Evolutionary conservation across 169 alveolate genomes (phyloP), one percentile per base, ranked within the genome.

Genomic region (Eimeria necatrix): DNA sequence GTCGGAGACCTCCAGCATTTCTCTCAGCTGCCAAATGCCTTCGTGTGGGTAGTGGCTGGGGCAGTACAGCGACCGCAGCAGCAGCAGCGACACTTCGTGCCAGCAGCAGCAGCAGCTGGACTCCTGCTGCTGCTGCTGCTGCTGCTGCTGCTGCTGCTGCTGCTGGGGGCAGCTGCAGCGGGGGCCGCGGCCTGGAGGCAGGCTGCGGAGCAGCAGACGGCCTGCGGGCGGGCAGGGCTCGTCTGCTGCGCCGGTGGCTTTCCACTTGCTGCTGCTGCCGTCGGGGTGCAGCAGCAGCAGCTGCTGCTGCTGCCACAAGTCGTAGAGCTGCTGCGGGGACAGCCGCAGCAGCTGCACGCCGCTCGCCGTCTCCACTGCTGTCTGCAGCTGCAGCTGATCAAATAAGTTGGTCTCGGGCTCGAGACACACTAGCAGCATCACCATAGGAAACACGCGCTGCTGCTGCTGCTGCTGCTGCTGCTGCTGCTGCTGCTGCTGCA

Each of bases 21-120:
- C 98, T 41, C 98, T 41, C 46, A 96, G 94, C 53, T 53, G 41
- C 98, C 98, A 97, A 2, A 95, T 84, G 48, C 73, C 94, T 52
- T 94, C 98, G 87, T 96, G 94, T 64, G 84, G 91, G 61, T 91
- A 97, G 81, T 96, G 96, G 56, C n/a, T 56, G 49, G 98, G 98
- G 76, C 95, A 18, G 86, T 97, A 97, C 18, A 96, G 95, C 7
- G 97, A 80, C n/a, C 98, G 81, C 49, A 96, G 96, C 84, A 96
- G 97, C 78, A 97, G 90, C 73, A 97, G 95, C n/a, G 97, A 93
- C 20, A 97, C 95, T 94, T 96, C 98, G 14, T 24, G 20, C 32
- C 9, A 10, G 26, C 76, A 10, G 26, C 76, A 64, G 41, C 52
- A 20, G 52, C 48, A n/a, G 7, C 26, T 52, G 26, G 5, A 8